A percentile compares a stretch with the other conserved stretches of the same genome.
phyloP scores from a whole-genome alignment of 148 eudicot species.

The Chenopodium berlandieri region DNA sequence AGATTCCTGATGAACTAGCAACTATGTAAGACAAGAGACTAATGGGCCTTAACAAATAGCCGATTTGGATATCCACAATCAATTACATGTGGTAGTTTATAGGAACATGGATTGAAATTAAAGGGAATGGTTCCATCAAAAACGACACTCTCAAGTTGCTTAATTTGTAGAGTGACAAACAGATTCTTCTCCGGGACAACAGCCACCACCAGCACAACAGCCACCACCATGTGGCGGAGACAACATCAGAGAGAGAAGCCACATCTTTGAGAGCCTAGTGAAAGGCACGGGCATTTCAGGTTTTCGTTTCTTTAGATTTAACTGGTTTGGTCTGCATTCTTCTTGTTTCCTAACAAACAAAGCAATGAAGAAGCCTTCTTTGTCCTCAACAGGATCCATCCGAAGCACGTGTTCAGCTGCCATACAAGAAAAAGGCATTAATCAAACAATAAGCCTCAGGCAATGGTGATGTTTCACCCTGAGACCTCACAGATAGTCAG shows the following conservation, averaged over 20 bases:
- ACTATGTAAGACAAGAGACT: too few species aligned
- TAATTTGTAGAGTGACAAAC: not conserved
- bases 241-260: constrained; percentile 30
- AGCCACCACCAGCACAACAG: not conserved
- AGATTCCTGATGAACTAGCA: too few species aligned
- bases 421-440: constrained; percentile 6
- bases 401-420: constrained; percentile 80
- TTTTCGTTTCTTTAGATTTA: constrained; percentile 11
- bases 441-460: not conserved
- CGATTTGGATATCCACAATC: too few species aligned
- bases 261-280: constrained; percentile 39
- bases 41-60: too few species aligned
- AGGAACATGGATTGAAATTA: not conserved
- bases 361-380: constrained; percentile 94
- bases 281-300: not conserved
- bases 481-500: not conserved
- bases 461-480: not conserved
- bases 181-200: not conserved
- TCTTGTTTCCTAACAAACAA: constrained; percentile 44
- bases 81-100: too few species aligned
- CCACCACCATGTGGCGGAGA: not conserved
- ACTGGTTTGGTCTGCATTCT: not conserved
- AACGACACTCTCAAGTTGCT: not conserved
- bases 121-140: not conserved
- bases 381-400: constrained; percentile 63